Evolutionary conservation across 495 filamentous ascomycete species (phyloP), one percentile per base, ranked within the genome.

Genomic region (Clohesyomyces aquaticus): DNA sequence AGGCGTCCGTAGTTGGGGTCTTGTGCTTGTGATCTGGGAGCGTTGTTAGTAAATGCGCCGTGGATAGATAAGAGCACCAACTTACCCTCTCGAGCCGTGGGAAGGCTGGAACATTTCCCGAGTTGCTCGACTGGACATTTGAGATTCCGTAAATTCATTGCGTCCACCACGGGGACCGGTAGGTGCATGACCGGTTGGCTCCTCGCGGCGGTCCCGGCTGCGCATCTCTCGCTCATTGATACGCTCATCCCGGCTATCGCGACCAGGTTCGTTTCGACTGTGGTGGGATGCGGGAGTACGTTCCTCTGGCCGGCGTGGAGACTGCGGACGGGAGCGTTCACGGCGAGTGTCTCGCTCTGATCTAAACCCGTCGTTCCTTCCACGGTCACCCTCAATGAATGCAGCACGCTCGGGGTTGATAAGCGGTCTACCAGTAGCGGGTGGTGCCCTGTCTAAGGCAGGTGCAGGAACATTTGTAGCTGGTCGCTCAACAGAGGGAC

Each of bases 401-500:
- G 83, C 81, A 32, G 81, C 83, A 55, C 85, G 75, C 9, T 80
- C 83, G 2, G 85, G 82, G 66, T 86, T 84, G 42, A 86, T 75
- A 21, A 75, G 58, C 16, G 57, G 8, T 19, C 66, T 50, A 58
- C 74, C 76, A 46, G 50, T 55, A 52, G 66, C 52, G 9, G 57
- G 32, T 25, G 69, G 8, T 54, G 66, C 29, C 51, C 42, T 32
- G 28, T 42, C 32, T 65, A 25, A 56, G 32, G 32, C 35, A 54
- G 52, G 21, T 4, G 61, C n/a, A 6, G 57, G 26, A 19, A 55
- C 28, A 42, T 50, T 63, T 32, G 56, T 23, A 4, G 55, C n/a
- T 18, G 47, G 19, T 22, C 52, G 21, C 22, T 65, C 47, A 14
- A 29, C 18, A 2, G 41, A 22, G 1, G 42, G 56, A 11, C 62